Evolutionary conservation across 2,329 filamentous ascomycete genomes (phyloP), one percentile per base, ranked within the genome.

Genomic region (Pyrenophora tritici-repentis): DNA sequence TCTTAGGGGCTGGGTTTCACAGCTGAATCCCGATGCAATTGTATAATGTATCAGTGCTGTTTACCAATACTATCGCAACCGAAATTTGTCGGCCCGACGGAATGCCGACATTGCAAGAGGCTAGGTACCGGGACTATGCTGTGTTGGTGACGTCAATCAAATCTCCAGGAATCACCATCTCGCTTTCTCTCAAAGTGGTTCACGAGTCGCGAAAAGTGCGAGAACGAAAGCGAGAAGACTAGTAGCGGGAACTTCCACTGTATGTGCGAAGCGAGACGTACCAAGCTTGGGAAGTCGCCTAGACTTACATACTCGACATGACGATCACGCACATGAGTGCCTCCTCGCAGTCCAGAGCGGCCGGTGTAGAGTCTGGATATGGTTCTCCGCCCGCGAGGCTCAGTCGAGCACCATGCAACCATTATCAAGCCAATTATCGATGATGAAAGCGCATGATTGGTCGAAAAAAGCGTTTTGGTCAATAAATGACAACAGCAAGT

Each of bases 281-380:
- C 38, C 26, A 31, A 43, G 18, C 18, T 20, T 20, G 18, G 18
- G 18, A 20, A 20, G 29, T 53, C 31, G 49, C 37, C 20, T 52
- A 49, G 35, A 14, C 48, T 47, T 53, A 53, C 18, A 5, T 24
- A 24, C 24, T 31, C 37, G 13, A 46, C 48, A 31, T 47, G 34
- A 32, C 45, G 42, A 59, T 54, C 49, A 34, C 55, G 53, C 53
- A 55, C 53, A 47, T 53, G 22, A 24, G 22, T 9, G 22, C 22
- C 22, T 6, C 22, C 8, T 9, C 22, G 6, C n/a, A 24, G 38
- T 41, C 20, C 29, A 47, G 17, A 32, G 44, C 37, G 24, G 31
- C 48, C 61, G 59, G 59, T 38, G 38, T 17, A 42, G 42, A 41
- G 32, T 29, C 57, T 56, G 14, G 43, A 65, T 57, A 38, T 48